phyloP scores from a whole-genome alignment of 371 early-diverging fungal genomes.

The Coemansia sp. region DNA sequence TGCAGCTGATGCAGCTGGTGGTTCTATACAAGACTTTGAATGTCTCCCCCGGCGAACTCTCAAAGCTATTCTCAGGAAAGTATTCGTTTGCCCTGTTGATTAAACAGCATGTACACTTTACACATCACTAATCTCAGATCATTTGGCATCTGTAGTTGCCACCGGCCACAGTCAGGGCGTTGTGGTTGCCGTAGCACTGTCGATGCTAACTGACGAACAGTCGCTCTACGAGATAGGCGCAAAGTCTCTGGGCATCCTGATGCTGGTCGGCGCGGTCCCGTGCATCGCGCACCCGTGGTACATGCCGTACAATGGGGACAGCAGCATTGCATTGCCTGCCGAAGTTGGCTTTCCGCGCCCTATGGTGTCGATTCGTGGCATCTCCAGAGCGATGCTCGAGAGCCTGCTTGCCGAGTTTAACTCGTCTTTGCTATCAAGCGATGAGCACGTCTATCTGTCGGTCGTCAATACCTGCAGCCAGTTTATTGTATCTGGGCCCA shows the following conservation, averaged over 20 bases:
- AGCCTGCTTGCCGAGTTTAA: conserved; percentile 11
- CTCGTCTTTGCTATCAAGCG: not conserved
- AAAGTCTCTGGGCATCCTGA: conserved; percentile 67
- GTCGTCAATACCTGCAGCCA: conserved; percentile 68
- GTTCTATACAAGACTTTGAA: conserved; percentile 62
- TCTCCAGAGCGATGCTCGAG: conserved; percentile 1
- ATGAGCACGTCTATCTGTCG: conserved; percentile 56
- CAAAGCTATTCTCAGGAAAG: conserved; percentile 57
- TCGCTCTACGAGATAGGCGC: conserved; percentile 73
- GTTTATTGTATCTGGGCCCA: conserved; percentile 29
- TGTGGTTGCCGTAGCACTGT: conserved; percentile 83
- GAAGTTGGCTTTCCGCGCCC: conserved; percentile 3
- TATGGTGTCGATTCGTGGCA: conserved; percentile 17
- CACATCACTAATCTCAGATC: not conserved
- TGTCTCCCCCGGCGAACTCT: conserved; percentile 54
- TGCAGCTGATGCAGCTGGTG: conserved; percentile 57
- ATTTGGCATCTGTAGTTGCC: conserved; percentile 37
- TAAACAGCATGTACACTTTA: not conserved
- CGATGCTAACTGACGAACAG: conserved; percentile 75
- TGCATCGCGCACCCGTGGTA: conserved; percentile 28
- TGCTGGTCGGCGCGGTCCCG: conserved; percentile 18
- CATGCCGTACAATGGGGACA: not conserved
- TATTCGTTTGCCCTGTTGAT: not conserved
- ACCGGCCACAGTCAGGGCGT: conserved; percentile 57
- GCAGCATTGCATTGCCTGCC: not conserved